These are phyloP conservation scores for Ashbya aceris DNA, from an alignment of 1,139 yeast species.

Conservation along the genomic window DNA sequence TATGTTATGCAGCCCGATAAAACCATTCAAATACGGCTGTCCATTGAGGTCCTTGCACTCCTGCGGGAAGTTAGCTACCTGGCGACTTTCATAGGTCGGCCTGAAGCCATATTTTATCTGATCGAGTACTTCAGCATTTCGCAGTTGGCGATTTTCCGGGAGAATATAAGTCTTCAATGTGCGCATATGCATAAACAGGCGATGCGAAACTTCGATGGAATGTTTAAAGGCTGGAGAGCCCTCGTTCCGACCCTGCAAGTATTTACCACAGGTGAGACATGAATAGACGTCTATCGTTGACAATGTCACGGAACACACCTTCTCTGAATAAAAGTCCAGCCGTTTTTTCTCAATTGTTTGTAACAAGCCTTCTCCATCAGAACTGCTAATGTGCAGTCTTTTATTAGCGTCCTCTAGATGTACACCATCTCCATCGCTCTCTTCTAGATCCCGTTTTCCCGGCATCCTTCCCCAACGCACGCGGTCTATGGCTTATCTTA, in stretches of 20 bases:
- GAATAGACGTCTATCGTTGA: conserved; percentile 57
- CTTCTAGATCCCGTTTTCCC: too few relatives aligned
- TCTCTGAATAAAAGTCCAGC: conserved; percentile 65
- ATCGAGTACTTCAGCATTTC: conserved; percentile 25
- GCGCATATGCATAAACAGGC: conserved; percentile 48
- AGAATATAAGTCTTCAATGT: conserved; percentile 43
- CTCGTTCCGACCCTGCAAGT: conserved; percentile 56
- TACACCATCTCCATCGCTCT: too few relatives aligned
- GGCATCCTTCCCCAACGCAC: too few relatives aligned
- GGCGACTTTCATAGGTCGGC: conserved; percentile 40
- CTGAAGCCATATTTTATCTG: conserved; percentile 46
- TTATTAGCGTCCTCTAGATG: too few relatives aligned
- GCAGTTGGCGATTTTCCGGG: conserved; percentile 39
- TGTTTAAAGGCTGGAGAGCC: conserved; percentile 62
- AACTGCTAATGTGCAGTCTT: too few relatives aligned
- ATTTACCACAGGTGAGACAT: conserved; percentile 68
- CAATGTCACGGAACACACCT: conserved; percentile 54
- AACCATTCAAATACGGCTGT: conserved; percentile 49
- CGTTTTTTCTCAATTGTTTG: conserved; percentile 36
- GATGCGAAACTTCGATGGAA: conserved; percentile 53
- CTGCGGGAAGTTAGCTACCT: conserved; percentile 27
- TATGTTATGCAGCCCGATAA: conserved; percentile 52
- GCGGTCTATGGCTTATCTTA: too few relatives aligned
- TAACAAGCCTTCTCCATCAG: too few relatives aligned
- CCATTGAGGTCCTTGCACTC: conserved; percentile 36